Conservation (phyloP, 2,329 filamentous ascomycete species). For the Pestalotiopsis sp. region DNA sequence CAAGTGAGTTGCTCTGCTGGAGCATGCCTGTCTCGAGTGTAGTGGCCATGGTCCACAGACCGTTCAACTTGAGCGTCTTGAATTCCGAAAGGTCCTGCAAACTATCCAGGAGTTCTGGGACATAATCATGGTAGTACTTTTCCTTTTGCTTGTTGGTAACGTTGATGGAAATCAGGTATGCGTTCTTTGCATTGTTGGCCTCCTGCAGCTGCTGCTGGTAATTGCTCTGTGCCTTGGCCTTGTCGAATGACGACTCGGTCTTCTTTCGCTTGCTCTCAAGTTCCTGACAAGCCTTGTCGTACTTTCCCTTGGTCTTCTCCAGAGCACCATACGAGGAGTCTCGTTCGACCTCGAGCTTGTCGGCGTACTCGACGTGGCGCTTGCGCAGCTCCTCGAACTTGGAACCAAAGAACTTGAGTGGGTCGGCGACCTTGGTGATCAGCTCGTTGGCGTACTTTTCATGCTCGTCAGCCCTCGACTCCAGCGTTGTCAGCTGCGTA, state of each 20-base stretch:
- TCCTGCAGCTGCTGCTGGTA: slow-evolving; percentile 92
- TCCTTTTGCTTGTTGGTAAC: slow-evolving; percentile 98
- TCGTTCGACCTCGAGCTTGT: slow-evolving; percentile 85
- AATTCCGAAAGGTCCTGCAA: slow-evolving; percentile 93
- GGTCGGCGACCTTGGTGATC: slow-evolving; percentile 79
- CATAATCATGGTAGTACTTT: slow-evolving; percentile 94
- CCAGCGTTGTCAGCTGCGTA: slow-evolving; percentile 87
- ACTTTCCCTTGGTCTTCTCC: slow-evolving; percentile 88
- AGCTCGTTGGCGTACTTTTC: slow-evolving; percentile 81
- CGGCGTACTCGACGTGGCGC: slow-evolving; percentile 83
- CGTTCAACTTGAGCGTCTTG: slow-evolving; percentile 79
- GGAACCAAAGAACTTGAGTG: slow-evolving; percentile 70
- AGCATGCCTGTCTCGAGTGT: slow-evolving; percentile 80
- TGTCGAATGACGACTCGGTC: slow-evolving; percentile 90
- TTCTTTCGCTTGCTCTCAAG: slow-evolving; percentile 95
- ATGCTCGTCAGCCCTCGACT: slow-evolving; percentile 84
- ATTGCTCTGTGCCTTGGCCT: slow-evolving; percentile 83
- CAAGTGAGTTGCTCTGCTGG: slow-evolving; percentile 68
- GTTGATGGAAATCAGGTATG: slow-evolving; percentile 94
- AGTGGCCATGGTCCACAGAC: slow-evolving; percentile 79
- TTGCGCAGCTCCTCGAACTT: slow-evolving; percentile 93
- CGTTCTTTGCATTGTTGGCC: slow-evolving; percentile 98
- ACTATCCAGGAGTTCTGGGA: slow-evolving; percentile 90
- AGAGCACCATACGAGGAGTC: slow-evolving; percentile 82
- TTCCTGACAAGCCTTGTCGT: slow-evolving; percentile 90